These are phyloP conservation scores for Fusarium solani-melongenae DNA, from an alignment of 2,329 filamentous ascomycete genomes.

Conservation along the genomic window DNA sequence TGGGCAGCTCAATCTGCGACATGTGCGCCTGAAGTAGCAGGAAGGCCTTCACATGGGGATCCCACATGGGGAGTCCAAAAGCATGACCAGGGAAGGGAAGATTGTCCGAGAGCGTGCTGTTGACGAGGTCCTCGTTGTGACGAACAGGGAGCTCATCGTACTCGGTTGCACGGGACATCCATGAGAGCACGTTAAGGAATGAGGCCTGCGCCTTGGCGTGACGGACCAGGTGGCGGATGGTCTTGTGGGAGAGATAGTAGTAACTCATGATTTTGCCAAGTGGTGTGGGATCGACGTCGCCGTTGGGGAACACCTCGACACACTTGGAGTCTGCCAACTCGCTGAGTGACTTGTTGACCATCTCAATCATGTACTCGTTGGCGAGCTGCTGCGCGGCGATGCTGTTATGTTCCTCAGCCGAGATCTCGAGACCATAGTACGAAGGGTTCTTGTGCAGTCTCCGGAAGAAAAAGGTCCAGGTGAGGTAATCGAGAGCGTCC, in stretches of 20 bases:
- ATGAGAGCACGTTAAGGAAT: conserved; percentile 85
- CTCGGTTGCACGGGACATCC: conserved; percentile 94
- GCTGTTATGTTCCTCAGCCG: conserved; percentile 90
- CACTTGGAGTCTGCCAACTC: conserved; percentile 89
- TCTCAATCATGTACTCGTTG: conserved; percentile 92
- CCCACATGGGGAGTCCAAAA: conserved; percentile 92
- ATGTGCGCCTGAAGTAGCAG: conserved; percentile 94
- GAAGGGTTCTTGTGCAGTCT: conserved; percentile 97
- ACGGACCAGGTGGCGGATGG: conserved; percentile 84
- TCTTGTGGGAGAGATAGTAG: conserved; percentile 97
- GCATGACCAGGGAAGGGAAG: conserved; percentile 71
- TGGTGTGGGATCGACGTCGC: conserved; percentile 88
- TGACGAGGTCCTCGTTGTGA: conserved; percentile 98
- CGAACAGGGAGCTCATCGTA: conserved; percentile 98
- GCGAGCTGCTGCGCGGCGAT: conserved; percentile 86
- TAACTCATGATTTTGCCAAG: conserved; percentile 99
- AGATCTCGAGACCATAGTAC: conserved; percentile 96
- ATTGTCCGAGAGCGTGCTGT: conserved; percentile 86
- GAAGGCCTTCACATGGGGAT: conserved; percentile 97
- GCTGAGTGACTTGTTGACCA: conserved; percentile 87
- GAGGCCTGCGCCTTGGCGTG: conserved; percentile 79
- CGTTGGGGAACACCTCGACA: conserved; percentile 83
- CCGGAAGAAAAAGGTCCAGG: conserved; percentile 99
- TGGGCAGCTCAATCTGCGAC: conserved; percentile 90
- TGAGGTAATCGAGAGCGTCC: conserved; percentile 96